Percentiles rank a stretch among this genome's conserved stretches.
Evolutionary conservation across 441 rosid species (phyloP).

Genomic region (Bocquillonia castaneifolia): DNA sequence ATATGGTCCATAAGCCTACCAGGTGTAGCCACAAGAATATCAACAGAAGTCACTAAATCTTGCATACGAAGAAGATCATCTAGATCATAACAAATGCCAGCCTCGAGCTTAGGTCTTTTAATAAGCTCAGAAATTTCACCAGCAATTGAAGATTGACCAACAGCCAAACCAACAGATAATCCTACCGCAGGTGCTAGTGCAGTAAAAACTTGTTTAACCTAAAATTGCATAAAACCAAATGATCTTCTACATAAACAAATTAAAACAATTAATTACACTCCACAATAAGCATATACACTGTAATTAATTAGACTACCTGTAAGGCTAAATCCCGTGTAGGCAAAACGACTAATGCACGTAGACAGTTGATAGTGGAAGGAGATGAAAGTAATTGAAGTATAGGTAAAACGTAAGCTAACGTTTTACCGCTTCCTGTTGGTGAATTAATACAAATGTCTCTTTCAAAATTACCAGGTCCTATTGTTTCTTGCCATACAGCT

Average conservation of each 20-base stretch:
- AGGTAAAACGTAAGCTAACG: slow-evolving; percentile 85
- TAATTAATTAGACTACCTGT: too few relatives aligned
- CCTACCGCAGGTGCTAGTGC: slow-evolving; percentile 90
- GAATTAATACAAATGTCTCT: slow-evolving; percentile 85
- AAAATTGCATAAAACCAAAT: slow-evolving; percentile 4
- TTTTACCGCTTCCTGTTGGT: slow-evolving; percentile 93
- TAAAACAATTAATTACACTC: not conserved
- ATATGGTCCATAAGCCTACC: slow-evolving; percentile 98
- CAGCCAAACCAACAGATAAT: slow-evolving; percentile 89
- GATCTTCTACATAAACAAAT: not conserved
- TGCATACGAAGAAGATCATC: slow-evolving; percentile 43
- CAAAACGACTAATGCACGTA: slow-evolving; percentile 84
- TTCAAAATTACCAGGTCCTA: slow-evolving; percentile 83
- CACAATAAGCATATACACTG: too few relatives aligned
- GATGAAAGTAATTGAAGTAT: slow-evolving; percentile 66
- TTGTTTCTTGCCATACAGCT: slow-evolving; percentile 86
- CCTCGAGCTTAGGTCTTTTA: slow-evolving; percentile 67
- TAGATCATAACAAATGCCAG: slow-evolving; percentile 81
- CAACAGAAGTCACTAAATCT: slow-evolving; percentile 66
- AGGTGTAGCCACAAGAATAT: slow-evolving; percentile 93
- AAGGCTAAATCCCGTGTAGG: slow-evolving; percentile 90
- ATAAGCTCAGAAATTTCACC: slow-evolving; percentile 79
- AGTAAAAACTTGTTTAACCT: slow-evolving; percentile 90
- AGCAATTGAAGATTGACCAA: slow-evolving; percentile 90
- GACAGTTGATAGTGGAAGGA: slow-evolving; percentile 57